A percentile compares a stretch with the other conserved stretches of the same genome.
Conservation (phyloP, 768 basidiomycete genomes). For the Termitomyces sp. region DNA sequence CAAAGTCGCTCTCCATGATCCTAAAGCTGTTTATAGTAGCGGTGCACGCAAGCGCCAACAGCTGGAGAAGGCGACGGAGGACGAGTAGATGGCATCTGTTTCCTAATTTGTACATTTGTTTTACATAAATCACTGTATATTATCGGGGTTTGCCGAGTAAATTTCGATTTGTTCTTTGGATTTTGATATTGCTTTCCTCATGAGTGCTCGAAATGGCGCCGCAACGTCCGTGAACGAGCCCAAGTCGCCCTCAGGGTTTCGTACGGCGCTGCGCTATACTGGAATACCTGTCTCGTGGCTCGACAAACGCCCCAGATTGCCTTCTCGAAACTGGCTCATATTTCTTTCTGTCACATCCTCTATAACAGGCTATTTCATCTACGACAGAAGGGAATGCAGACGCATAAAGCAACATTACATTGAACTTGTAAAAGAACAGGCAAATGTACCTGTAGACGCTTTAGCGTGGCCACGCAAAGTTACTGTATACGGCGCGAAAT, state of each 20-base stretch:
- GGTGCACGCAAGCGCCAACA: slow-evolving; percentile 67
- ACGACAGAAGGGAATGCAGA: slow-evolving; percentile 83
- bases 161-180: slow-evolving; percentile 3
- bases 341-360: slow-evolving; percentile 78
- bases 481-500: slow-evolving; percentile 82
- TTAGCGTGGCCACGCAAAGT: slow-evolving; percentile 73
- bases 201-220: slow-evolving; percentile 19
- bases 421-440: slow-evolving; percentile 73
- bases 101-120: neutral
- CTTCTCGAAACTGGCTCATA: slow-evolving; percentile 92
- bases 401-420: slow-evolving; percentile 73
- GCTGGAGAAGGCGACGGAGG: slow-evolving; percentile 51
- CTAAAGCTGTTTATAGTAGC: slow-evolving; percentile 28
- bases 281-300: slow-evolving; percentile 75
- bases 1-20: neutral
- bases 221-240: slow-evolving; percentile 13
- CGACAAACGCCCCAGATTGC: slow-evolving; percentile 78
- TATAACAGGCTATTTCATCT: slow-evolving; percentile 67
- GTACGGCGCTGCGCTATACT: slow-evolving; percentile 60
- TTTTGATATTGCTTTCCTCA: slow-evolving; percentile 10
- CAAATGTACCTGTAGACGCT: slow-evolving; percentile 59
- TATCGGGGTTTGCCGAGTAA: slow-evolving; percentile 14
- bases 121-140: neutral
- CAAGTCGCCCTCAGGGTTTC: slow-evolving; percentile 45
- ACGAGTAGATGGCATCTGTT: slow-evolving; percentile 20